A percentile compares a stretch with the other conserved stretches of the same genome.
Conservation (phyloP, 257 asterid species). For the Phtheirospermum japonicum region DNA sequence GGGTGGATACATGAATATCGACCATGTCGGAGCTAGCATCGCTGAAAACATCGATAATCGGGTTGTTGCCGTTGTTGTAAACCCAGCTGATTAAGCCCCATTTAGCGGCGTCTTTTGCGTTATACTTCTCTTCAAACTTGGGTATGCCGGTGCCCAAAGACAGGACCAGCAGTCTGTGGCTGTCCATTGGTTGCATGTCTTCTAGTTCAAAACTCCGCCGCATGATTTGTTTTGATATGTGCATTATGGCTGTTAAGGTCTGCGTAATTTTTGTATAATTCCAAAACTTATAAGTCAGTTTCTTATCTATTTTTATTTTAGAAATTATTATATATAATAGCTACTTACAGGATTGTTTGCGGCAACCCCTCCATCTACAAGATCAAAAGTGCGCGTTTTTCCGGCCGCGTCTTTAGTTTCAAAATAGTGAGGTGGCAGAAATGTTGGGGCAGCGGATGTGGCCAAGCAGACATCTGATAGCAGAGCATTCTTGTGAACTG, state of each 20-base stretch:
- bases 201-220: conserved; percentile 38
- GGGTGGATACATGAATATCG: conserved; percentile 66
- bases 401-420: conserved; percentile 28
- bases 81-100: conserved; percentile 75
- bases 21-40: conserved; percentile 71
- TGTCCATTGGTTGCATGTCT: conserved; percentile 49
- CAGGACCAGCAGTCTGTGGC: conserved; percentile 46
- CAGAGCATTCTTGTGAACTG: conserved; percentile 34
- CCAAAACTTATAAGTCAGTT: no score
- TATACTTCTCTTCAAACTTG: conserved; percentile 47
- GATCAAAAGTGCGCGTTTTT: conserved; percentile 34
- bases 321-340: no score
- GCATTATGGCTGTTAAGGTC: conserved; percentile 65
- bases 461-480: conserved; percentile 51
- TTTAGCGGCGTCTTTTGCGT: conserved; percentile 41
- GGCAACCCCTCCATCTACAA: conserved; percentile 53
- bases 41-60: conserved; percentile 48
- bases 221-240: conserved; percentile 50
- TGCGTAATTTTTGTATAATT: conserved; percentile 19
- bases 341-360: conserved; percentile 62
- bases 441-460: conserved; percentile 66
- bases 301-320: no score
- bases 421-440: conserved; percentile 47
- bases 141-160: conserved; percentile 59
- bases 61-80: conserved; percentile 48